Conservation (phyloP, 148 eudicot genomes). For the Beta vulgaris region DNA sequence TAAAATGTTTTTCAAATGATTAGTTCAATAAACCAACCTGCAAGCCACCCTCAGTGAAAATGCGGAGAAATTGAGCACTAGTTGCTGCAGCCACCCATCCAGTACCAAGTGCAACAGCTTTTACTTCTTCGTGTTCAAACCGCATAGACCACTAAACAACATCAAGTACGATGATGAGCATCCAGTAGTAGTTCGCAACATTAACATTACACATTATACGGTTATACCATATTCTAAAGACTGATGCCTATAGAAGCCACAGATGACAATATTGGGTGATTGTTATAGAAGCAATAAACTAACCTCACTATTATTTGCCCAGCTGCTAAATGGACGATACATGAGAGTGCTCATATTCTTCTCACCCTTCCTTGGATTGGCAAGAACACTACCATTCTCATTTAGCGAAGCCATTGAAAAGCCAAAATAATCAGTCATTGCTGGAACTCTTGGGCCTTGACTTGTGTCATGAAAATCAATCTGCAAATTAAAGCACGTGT, state of each 20-base stretch:
- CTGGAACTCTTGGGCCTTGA: conserved; percentile 92
- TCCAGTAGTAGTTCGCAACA: background rate
- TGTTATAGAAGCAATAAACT: conserved; percentile 13
- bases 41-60: conserved; percentile 88
- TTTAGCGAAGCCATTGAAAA: conserved; percentile 94
- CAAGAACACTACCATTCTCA: conserved; percentile 92
- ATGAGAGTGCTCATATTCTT: conserved; percentile 90
- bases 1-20: background rate
- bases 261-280: background rate
- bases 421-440: conserved; percentile 98
- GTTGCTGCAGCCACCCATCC: conserved; percentile 95
- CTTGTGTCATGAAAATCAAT: conserved; percentile 98
- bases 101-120: conserved; percentile 82
- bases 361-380: conserved; percentile 87
- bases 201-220: conserved; percentile 3
- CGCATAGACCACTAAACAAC: conserved; percentile 90
- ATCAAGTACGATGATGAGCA: conserved; percentile 30
- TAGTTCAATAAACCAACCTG: conserved; percentile 52
- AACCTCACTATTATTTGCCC: conserved; percentile 99
- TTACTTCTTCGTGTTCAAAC: conserved; percentile 95
- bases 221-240: background rate
- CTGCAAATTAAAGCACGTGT: conserved; percentile 42
- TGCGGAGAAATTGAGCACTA: conserved; percentile 78
- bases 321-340: conserved; percentile 97
- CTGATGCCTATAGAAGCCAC: background rate